phyloP scores from a whole-genome alignment of 2,329 filamentous ascomycete genomes.

The Alternaria dauci region DNA sequence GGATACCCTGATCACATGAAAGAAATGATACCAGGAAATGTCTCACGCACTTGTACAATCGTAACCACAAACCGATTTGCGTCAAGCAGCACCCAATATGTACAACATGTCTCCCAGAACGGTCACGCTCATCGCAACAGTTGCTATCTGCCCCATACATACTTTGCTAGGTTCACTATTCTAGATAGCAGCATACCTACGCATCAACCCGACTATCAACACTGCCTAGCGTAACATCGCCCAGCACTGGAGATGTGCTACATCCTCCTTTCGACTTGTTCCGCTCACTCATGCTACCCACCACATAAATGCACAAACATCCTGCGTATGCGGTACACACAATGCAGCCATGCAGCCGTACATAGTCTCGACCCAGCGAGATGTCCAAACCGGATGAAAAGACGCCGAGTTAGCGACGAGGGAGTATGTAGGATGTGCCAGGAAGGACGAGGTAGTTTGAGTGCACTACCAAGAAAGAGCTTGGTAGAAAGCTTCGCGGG shows the following conservation, averaged over 20 bases:
- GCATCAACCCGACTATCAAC: not conserved
- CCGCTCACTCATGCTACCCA: not conserved
- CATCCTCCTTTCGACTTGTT: conserved; percentile 33
- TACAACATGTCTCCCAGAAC: not conserved
- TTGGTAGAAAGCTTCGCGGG: not conserved
- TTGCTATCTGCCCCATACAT: not conserved
- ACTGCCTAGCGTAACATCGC: not conserved
- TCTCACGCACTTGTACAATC: not conserved
- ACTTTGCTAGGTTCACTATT: not conserved
- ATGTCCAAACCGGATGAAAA: conserved; percentile 41
- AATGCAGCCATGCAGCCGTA: conserved; percentile 31
- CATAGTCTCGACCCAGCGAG: conserved; percentile 26
- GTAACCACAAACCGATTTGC: not conserved
- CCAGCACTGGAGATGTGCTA: conserved; percentile 32
- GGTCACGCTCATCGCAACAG: not conserved
- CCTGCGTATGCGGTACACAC: conserved; percentile 25
- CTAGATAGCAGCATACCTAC: not conserved
- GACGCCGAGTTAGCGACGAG: conserved; percentile 4
- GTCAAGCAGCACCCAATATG: not conserved
- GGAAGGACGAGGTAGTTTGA: conserved; percentile 28
- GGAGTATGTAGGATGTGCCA: conserved; percentile 22
- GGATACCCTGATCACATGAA: not conserved
- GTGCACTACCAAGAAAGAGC: conserved; percentile 10
- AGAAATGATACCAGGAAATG: not conserved
- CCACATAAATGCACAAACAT: conserved; percentile 20